Percentiles rank a stretch among this genome's conserved stretches.
Evolutionary conservation across 768 basidiomycete genomes (phyloP).

Genomic region (Boletellus emodensis): DNA sequence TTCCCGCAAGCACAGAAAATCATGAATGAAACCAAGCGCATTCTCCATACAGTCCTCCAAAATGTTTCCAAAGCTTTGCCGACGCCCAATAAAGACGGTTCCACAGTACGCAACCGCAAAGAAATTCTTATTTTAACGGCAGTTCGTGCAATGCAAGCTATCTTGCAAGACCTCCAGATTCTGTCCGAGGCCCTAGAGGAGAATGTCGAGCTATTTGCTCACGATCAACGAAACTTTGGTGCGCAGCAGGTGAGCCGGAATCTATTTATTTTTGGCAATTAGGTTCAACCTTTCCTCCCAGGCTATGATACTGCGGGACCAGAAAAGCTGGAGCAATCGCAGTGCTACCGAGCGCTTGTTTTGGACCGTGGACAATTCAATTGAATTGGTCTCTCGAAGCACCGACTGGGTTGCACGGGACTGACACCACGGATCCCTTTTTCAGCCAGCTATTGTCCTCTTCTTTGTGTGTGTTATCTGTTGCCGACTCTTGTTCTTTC

Average conservation of each 20-base stretch:
- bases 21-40: conserved; percentile 85
- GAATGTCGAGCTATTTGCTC: conserved; percentile 87
- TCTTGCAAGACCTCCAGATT: conserved; percentile 83
- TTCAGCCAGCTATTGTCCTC: neutral
- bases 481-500: neutral
- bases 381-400: conserved; percentile 81
- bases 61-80: conserved; percentile 73
- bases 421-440: conserved; percentile 25
- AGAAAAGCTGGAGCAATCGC: conserved; percentile 91
- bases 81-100: conserved; percentile 45
- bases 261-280: neutral
- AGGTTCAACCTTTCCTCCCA: conserved; percentile 27
- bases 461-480: conserved; percentile 11
- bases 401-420: conserved; percentile 84
- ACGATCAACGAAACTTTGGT: conserved; percentile 92
- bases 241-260: conserved; percentile 79
- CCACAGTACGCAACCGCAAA: conserved; percentile 64
- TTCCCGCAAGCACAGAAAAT: conserved; percentile 88
- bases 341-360: conserved; percentile 90
- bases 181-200: conserved; percentile 87
- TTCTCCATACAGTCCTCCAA: conserved; percentile 86
- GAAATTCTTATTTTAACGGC: conserved; percentile 70
- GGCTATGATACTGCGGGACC: conserved; percentile 95
- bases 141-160: conserved; percentile 77
- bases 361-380: conserved; percentile 88